phyloP scores from a whole-genome alignment of 2,329 filamentous ascomycete genomes.

The Mycogone perniciosa region DNA sequence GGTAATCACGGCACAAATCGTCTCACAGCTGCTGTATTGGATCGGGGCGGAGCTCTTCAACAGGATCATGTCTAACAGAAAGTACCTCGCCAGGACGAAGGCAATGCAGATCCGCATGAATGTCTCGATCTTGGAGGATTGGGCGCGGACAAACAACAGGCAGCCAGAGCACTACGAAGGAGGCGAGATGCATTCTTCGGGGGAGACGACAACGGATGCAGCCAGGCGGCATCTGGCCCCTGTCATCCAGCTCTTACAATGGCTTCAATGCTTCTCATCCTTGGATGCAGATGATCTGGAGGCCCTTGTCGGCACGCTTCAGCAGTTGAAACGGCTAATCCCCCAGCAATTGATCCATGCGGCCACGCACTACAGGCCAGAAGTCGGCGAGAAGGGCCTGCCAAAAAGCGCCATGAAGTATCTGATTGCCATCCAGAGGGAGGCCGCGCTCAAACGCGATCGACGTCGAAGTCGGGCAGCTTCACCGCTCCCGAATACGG shows the following conservation, averaged over 20 bases:
- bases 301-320: constrained; percentile 77
- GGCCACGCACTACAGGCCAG: constrained; percentile 85
- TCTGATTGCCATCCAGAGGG: constrained; percentile 71
- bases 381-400: constrained; percentile 90
- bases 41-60: constrained; percentile 95
- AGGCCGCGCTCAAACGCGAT: constrained; percentile 56
- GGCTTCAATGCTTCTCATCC: constrained; percentile 96
- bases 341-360: constrained; percentile 87
- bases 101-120: constrained; percentile 99
- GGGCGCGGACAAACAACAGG: constrained; percentile 88
- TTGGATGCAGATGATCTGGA: constrained; percentile 79
- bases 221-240: constrained; percentile 80
- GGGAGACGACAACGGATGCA: constrained; percentile 81
- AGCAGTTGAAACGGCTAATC: constrained; percentile 78
- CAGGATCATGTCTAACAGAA: constrained; percentile 91
- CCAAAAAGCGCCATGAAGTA: constrained; percentile 86
- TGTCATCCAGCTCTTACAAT: constrained; percentile 89
- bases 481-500: constrained; percentile 33
- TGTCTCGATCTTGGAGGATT: constrained; percentile 88
- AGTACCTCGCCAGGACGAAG: constrained; percentile 91
- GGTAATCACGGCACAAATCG: constrained; percentile 85
- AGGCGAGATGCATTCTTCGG: constrained; percentile 76
- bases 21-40: constrained; percentile 94
- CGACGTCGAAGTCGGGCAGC: constrained; percentile 41
- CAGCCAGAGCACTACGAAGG: constrained; percentile 94